Base-by-base conservation (phyloP, 768 basidiomycete species). In the Suillus subluteus region DNA sequence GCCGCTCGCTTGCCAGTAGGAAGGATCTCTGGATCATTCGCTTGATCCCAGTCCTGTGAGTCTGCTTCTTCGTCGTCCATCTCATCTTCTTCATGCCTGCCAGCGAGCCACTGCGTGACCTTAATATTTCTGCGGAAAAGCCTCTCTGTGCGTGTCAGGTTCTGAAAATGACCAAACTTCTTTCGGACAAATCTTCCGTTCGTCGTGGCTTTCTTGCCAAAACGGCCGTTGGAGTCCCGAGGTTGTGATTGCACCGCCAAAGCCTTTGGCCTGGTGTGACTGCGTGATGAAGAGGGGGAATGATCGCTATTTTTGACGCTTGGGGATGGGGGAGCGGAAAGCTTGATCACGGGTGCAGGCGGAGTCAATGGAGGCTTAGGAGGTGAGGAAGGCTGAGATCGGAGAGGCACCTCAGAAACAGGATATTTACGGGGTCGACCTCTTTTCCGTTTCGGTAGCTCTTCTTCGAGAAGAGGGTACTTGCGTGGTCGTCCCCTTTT, bases 161-260 rank as follows among this genome's bases (percentile, higher is more conserved):
- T 70, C 58, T 62, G 74, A 41, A 72, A 58, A 67, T 46, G 58
- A 41, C 68, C 46, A 62, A 75, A 65, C 62, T 77, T 74, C 73
- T 75, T 82, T 71, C 82, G 79, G 66, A 79, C 72, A 64, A 77
- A 81, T 71, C 75, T 80, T 61, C 83, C 83, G 58, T 84, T 81
- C 15, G 82, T 84, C 21, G 78, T 79, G 43, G 78, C 80, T 73
- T 90, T 90, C 79, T 85, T 88, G 43, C 88, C 88, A 69, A 91
- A 91, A 21, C 88, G 82, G 52, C 90, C 90, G 68, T 91, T 90
- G 21, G 76, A 77, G 62, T 87, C 84, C 65, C 90, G 82, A 2
- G 90, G 90, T 71, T 91, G 90, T 13, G 77, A 74, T 50, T 84
- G 80, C 41, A 81, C 76, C 7, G 82, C 82, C 18, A 83, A 75